Base-by-base conservation (phyloP, 2,329 filamentous ascomycete genomes). In the Scortechinia acanthostroma region DNA sequence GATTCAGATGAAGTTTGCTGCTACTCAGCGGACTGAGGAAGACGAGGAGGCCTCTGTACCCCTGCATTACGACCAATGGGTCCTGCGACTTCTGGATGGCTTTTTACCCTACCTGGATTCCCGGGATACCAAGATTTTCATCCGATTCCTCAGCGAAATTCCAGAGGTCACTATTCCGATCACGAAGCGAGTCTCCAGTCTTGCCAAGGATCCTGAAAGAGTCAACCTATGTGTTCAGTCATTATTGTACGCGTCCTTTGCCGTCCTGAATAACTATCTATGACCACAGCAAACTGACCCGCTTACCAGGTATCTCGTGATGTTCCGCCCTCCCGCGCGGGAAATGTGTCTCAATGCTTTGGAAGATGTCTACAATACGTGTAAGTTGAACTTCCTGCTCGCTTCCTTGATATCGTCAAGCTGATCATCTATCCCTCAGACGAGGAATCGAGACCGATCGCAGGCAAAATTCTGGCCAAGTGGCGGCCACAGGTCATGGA, bases 51-150 rank as follows among this genome's bases (percentile, higher is more conserved):
- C 10, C 10, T 10, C 25, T 10, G 35, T 40, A 19, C 10, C 35
- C 6, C 58, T 75, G 23, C 78, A 93, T 60, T 96, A 95, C 62
- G 81, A 89, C 48, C 80, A 80, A 56, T 94, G 87, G 76, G 80
- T 82, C 2, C 64, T 91, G 49, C 84, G 83, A 48, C 73, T 97
- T n/a, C 73, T 98, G 16, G 90, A 96, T 57, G 87, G 87, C 2
- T 88, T 98, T 54, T 66, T 95, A 23, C 88, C 88, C 3, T 97
- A 95, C 60, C 72, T 97, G n/a, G 90, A 96, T 58, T 78, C 84
- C 2, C 86, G 88, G 49, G 93, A 98, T 40, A 40, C 17, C 59
- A 91, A 93, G 61, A 77, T 95, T 19, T 69, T 98, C 46, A 91
- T 94, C 21, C 80, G 93, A 25, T 95, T 97, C 58, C 68, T 98